phyloP scores from a whole-genome alignment of 1,139 yeast species.

The Groenewaldozyma auringiensis region DNA sequence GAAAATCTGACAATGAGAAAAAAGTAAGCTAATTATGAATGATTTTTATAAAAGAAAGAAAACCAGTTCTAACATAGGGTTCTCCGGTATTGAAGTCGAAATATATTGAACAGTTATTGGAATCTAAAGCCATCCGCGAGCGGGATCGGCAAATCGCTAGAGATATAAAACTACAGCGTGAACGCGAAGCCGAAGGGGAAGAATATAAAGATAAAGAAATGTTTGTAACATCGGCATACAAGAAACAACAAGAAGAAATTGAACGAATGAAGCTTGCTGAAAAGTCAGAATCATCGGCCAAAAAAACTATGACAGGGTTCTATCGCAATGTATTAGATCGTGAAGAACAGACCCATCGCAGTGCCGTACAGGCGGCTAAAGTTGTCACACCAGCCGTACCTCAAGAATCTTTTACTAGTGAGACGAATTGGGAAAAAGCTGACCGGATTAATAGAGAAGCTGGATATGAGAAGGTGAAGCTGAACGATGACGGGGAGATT shows the following conservation, averaged over 20 bases:
- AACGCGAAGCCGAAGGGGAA: slow-evolving; percentile 31
- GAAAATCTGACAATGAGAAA: slow-evolving; percentile 8
- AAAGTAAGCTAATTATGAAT: slow-evolving; percentile 7
- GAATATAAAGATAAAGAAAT: slow-evolving; percentile 36
- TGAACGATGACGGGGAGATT: slow-evolving; percentile 27
- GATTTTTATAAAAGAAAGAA: background rate
- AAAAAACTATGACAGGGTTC: slow-evolving; percentile 19
- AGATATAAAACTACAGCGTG: slow-evolving; percentile 22
- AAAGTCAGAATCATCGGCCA: slow-evolving; percentile 9
- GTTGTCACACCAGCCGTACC: background rate
- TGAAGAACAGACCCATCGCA: slow-evolving; percentile 19
- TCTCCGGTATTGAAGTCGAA: slow-evolving; percentile 24
- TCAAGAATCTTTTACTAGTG: background rate
- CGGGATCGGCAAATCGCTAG: slow-evolving; percentile 34
- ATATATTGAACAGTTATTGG: slow-evolving; percentile 34
- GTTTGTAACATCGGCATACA: slow-evolving; percentile 40
- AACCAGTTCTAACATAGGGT: background rate
- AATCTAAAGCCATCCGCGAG: slow-evolving; percentile 36
- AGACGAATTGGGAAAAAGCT: slow-evolving; percentile 11
- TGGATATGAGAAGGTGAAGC: slow-evolving; percentile 20
- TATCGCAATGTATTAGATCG: slow-evolving; percentile 22
- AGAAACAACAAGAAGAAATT: slow-evolving; percentile 31
- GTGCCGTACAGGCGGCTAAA: slow-evolving; percentile 16
- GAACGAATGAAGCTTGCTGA: slow-evolving; percentile 22
- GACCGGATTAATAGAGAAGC: slow-evolving; percentile 15